Conservation (phyloP, 2,329 filamentous ascomycete genomes). For the Monilinia polystroma region DNA sequence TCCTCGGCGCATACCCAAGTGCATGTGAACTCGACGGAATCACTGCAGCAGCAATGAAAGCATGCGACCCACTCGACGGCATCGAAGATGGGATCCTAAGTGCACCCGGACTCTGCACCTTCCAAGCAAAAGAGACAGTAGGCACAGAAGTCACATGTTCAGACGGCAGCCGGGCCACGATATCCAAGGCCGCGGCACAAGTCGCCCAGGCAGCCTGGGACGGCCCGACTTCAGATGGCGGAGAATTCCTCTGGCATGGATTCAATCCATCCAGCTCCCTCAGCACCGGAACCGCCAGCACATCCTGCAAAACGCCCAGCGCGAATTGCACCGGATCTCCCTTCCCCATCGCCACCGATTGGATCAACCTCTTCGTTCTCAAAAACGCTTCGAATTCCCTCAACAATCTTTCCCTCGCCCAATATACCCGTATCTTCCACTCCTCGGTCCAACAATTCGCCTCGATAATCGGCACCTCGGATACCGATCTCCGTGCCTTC, state of each 20-base stretch:
- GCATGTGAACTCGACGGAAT: neutral
- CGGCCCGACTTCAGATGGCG: neutral
- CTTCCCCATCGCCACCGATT: slow-evolving; percentile 39
- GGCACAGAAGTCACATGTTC: neutral
- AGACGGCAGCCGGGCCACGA: neutral
- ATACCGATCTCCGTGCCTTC: slow-evolving; percentile 28
- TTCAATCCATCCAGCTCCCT: neutral
- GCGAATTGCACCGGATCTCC: slow-evolving; percentile 27
- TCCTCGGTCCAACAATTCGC: slow-evolving; percentile 21
- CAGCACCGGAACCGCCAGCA: neutral
- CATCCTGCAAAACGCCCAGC: neutral
- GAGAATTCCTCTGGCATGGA: neutral
- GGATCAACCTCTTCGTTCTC: slow-evolving; percentile 41
- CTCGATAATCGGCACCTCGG: slow-evolving; percentile 24
- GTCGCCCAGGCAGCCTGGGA: slow-evolving; percentile 12
- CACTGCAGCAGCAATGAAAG: slow-evolving; percentile 43
- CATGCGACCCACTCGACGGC: slow-evolving; percentile 52
- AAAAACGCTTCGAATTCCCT: slow-evolving; percentile 37
- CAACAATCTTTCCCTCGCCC: neutral
- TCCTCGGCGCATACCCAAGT: neutral
- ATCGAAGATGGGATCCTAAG: slow-evolving; percentile 48
- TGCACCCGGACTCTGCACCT: slow-evolving; percentile 41
- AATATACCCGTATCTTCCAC: slow-evolving; percentile 13
- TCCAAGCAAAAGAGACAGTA: slow-evolving; percentile 14
- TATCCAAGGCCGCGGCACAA: neutral